phyloP scores from a whole-genome alignment of 2,329 filamentous ascomycete genomes.

The Periconia sp. region DNA sequence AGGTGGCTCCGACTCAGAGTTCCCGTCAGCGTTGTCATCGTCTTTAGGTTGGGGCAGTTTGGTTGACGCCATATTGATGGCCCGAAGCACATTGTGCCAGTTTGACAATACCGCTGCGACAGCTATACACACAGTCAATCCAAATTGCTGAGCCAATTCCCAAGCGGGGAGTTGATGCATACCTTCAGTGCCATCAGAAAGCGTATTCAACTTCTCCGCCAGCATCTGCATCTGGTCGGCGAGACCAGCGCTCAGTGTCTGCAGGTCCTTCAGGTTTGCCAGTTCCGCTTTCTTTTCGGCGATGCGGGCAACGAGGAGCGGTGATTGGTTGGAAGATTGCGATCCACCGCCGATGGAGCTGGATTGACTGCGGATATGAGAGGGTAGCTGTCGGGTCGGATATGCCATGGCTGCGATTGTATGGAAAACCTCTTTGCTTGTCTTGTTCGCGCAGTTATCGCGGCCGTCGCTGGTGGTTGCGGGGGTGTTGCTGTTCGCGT shows the following conservation, averaged over 20 bases:
- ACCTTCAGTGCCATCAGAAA: conserved; percentile 84
- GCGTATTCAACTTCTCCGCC: conserved; percentile 73
- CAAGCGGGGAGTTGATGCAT: conserved; percentile 5
- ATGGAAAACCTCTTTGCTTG: not conserved
- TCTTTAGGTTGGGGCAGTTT: conserved; percentile 66
- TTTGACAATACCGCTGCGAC: conserved; percentile 84
- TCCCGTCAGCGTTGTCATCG: conserved; percentile 46
- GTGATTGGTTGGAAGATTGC: conserved; percentile 60
- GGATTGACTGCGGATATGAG: conserved; percentile 65
- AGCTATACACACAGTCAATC: conserved; percentile 51
- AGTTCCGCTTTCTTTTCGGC: conserved; percentile 85
- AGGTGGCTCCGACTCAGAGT: conserved; percentile 48
- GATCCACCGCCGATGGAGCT: conserved; percentile 40
- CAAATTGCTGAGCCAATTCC: conserved; percentile 6
- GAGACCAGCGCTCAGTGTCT: conserved; percentile 75
- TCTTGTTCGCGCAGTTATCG: not conserved
- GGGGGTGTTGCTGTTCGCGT: not conserved
- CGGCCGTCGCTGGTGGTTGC: not conserved
- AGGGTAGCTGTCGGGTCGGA: conserved; percentile 53
- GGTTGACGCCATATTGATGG: conserved; percentile 83
- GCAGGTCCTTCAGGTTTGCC: conserved; percentile 74
- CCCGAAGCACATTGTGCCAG: conserved; percentile 83
- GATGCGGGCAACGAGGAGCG: conserved; percentile 72
- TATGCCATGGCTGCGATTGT: conserved; percentile 39
- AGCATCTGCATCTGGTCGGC: conserved; percentile 81